phyloP scores from a whole-genome alignment of 352 stramenopile species.

The Phytophthora colocasiae region DNA sequence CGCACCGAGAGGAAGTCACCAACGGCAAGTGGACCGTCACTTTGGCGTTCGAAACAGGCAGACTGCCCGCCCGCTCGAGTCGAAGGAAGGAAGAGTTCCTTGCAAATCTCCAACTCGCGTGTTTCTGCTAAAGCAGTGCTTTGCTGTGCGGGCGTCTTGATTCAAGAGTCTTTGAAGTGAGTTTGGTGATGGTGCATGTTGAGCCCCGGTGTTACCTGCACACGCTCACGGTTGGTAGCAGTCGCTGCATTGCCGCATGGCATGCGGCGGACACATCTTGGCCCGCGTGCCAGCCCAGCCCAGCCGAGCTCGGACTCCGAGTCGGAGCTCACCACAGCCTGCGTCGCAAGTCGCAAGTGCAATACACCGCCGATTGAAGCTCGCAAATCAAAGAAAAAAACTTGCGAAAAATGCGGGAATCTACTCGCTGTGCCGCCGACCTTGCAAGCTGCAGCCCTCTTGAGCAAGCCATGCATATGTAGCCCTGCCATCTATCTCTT shows the following conservation, averaged over 20 bases:
- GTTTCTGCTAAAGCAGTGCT: slow-evolving; percentile 15
- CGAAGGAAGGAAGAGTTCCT: background rate
- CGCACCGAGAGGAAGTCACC: slow-evolving; percentile 5
- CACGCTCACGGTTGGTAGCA: background rate
- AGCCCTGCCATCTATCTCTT: background rate
- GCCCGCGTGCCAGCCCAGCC: slow-evolving; percentile 6
- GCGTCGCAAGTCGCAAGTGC: slow-evolving; percentile 22
- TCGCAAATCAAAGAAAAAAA: slow-evolving; percentile 27
- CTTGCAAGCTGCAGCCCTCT: background rate
- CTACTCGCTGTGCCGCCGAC: background rate
- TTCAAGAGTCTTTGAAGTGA: too few relatives aligned
- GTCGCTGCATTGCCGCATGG: background rate
- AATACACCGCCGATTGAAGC: slow-evolving; percentile 27
- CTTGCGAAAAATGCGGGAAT: slow-evolving; percentile 1
- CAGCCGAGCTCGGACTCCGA: too few relatives aligned
- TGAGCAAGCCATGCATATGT: background rate
- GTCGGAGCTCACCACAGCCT: slow-evolving; percentile 11
- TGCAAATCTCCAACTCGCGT: slow-evolving; percentile 16
- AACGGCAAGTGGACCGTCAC: slow-evolving; percentile 7
- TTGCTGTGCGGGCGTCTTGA: slow-evolving; percentile 12
- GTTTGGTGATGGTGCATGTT: too few relatives aligned
- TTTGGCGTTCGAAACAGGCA: slow-evolving; percentile 10
- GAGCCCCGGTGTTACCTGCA: too few relatives aligned
- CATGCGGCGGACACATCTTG: slow-evolving; percentile 22
- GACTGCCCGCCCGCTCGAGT: background rate